Base-by-base conservation (phyloP, 768 basidiomycete genomes). In the Coprinopsis marcescibilis region DNA sequence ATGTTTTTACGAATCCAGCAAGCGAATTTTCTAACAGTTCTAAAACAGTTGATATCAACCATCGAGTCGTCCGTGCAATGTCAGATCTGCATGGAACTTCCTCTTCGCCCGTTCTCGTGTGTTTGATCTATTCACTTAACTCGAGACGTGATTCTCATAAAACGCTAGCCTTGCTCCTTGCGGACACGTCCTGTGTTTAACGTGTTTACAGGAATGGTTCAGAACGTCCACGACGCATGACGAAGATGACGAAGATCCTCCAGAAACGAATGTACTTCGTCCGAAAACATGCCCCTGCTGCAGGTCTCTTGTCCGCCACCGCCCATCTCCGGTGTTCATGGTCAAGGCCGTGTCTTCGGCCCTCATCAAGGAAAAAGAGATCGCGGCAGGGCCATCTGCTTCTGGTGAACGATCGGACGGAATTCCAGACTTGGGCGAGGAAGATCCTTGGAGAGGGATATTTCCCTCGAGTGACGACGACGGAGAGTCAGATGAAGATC, bases 151-250 rank as follows among this genome's bases (percentile, higher is more conserved):
- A 26, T 27, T 8, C 13, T 33, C 29, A 15, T 13, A n/a, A n/a
- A n/a, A n/a, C n/a, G n/a, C 30, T 43, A 86, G 85, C 1, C 69
- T 88, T 35, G 75, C 83, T 1, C 86, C 86, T 0, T 89, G 86
- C 55, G 86, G 86, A 1, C 86, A 89, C 53, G 73, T 85, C n/a
- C 67, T 85, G n/a, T 89, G 86, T 47, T 71, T 83, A 21, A 54
- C 57, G 2, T 89, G 86, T 54, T 75, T 89, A 7, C 81, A 85
- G 60, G 78, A 81, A 54, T 89, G 86, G 86, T 89, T 89, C 65
- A 75, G 78, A 49, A 74, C 77, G 43, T 83, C 84, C 2, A 84
- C 85, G 0, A 51, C 55, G 11, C 50, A 58, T 3, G 69, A 73
- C 17, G 70, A 71, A 43, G 64, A 70, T 35, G 55, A 60, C 10